Evolutionary conservation across 768 basidiomycete genomes (phyloP), one percentile per base, ranked within the genome.

Genomic region (Tylopilus plumbeoviolaceoides): DNA sequence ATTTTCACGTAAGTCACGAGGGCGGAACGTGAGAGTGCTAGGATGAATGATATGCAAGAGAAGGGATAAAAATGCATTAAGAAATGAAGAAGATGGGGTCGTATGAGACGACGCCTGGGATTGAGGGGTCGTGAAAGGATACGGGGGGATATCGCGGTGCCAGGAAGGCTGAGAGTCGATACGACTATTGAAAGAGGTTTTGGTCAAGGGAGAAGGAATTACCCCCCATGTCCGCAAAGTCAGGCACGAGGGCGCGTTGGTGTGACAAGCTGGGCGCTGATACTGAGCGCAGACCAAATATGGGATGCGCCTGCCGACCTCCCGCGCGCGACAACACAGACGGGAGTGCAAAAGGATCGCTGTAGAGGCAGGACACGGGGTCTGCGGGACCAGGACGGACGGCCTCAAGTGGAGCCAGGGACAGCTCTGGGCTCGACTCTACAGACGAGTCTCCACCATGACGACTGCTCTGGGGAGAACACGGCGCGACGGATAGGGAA

Each of bases 371-470:
- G 57, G 75, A 56, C 57, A 72, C 66, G 27, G 76, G 51, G 63
- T 74, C 71, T 41, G 68, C 66, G 35, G 75, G 57, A 47, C 63
- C 69, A 40, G 75, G 65, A 53, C 70, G 72, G 44, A 75, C 49
- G 45, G 66, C 69, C 30, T 77, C 76, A 44, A 79, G 67, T 15
- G 71, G 66, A 15, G 69, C 62, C 47, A 70, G 66, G 11, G 65
- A 42, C 5, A 74, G 51, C 60, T 82, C 81, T 18, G 81, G 81
- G 3, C 80, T 78, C n/a, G 84, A 84, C 58, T 82, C 79, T 42
- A 72, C 66, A 11, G 81, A 75, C 7, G 78, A 77, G 57, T 78
- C 73, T 21, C 72, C 73, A 41, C 66, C 62, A 57, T 73, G 72
- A 47, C 71, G 70, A 58, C 70, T 65, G 40, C 73, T 71, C 41